Conservation (phyloP, 208 protist species). For the Entamoeba nuttalli region DNA sequence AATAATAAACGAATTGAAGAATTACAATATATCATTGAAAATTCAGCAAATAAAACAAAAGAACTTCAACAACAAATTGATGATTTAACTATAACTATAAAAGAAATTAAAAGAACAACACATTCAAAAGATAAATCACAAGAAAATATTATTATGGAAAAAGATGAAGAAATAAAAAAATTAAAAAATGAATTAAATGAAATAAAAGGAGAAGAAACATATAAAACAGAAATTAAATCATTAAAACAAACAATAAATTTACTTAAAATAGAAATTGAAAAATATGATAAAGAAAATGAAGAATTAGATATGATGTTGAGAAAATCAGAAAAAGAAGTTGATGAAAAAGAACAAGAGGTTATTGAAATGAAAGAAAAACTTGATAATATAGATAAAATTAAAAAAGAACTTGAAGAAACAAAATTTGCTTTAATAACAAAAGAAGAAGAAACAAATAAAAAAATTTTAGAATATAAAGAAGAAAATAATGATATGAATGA, state of each 20-base stretch:
- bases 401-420: background rate
- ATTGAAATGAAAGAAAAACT: background rate
- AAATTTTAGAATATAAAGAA: no score
- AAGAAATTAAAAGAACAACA: no score
- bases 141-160: background rate
- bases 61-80: no score
- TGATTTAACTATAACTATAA: no score
- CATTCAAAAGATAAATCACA: no score
- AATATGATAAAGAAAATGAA: background rate
- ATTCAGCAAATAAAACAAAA: no score
- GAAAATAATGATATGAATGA: background rate
- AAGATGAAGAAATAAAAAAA: background rate
- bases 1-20: background rate
- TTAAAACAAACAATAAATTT: background rate
- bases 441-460: no score
- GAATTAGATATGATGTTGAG: background rate
- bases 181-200: background rate
- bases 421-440: background rate
- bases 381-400: background rate
- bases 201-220: background rate
- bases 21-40: background rate
- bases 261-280: background rate
- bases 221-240: background rate
- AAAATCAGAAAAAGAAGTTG: background rate
- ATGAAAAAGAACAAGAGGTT: background rate